Evolutionary conservation across 768 basidiomycete genomes (phyloP), one percentile per base, ranked within the genome.

Genomic region (Lentinula raphanica): DNA sequence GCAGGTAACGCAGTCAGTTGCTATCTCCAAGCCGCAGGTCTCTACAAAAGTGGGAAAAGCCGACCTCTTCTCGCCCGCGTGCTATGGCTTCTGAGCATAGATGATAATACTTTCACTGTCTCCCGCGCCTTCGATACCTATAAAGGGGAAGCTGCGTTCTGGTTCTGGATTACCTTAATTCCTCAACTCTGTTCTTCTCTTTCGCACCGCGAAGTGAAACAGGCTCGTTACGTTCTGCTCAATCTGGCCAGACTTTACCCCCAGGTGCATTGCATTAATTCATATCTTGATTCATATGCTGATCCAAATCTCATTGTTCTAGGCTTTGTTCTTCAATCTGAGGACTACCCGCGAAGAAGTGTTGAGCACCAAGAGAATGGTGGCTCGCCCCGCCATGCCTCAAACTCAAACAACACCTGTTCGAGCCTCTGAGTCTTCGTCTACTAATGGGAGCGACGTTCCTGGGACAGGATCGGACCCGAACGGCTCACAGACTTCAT

Each of bases 81-180:
- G 6, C 77, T 98, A n/a, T 99, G 97, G 97, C 76, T 99, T 9
- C 80, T 99, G 38, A 94, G 92, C 66, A 78, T 98, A 17, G 97
- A 99, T 67, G 96, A 99, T 60, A 76, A 71, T 15, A 72, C 76
- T 23, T 79, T 86, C 59, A 83, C 84, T 1, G 85, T 91, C 56
- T 87, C 88, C 23, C 81, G 86, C 44, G 87, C 90, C 0, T 97
- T 97, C 64, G 94, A 98, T 67, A 88, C 86, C 23, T 97, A 97
- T 74, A 96, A 95, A 69, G 96, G 96, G 59, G 96, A 98, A 66
- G 85, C 92, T 3, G 94, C 94, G 12, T 90, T 90, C 62, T 99
- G 97, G 97, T 98, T 93, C 71, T 99, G 97, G 97, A 95, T 99
- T 64, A 91, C 96, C 1, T 76, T 98, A 58, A 94, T 97, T 45